A percentile compares a stretch with the other conserved stretches of the same genome.
Evolutionary conservation across 2,329 filamentous ascomycete species (phyloP).

Genomic region (Thermothelomyces thermophilus): DNA sequence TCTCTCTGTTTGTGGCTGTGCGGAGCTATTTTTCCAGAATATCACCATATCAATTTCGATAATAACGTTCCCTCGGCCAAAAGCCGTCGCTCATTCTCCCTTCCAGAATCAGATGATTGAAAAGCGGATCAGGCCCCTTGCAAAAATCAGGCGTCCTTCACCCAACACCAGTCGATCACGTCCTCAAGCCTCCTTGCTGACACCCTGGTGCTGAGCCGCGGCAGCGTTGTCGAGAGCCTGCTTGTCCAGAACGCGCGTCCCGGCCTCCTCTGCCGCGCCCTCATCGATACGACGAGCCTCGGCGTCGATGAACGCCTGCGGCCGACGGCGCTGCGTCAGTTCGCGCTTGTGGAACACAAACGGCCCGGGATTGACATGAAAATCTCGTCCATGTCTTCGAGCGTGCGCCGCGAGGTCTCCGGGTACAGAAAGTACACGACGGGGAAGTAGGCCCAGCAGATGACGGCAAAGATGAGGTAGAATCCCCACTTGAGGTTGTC

Average conservation of each 20-base stretch:
- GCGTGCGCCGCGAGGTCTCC: constrained; percentile 7
- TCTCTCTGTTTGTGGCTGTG: no score
- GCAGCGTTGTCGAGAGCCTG: background rate
- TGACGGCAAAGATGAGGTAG: constrained; percentile 8
- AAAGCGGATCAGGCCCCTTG: no score
- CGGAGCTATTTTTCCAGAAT: no score
- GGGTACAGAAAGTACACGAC: constrained; percentile 11
- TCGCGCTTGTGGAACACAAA: constrained; percentile 7
- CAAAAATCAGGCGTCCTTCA: no score
- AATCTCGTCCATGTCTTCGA: constrained; percentile 11
- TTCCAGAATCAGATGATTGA: no score
- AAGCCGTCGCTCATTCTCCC: no score
- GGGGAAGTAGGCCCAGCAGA: constrained; percentile 13
- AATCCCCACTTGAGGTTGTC: constrained; percentile 9
- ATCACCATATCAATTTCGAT: no score
- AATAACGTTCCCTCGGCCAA: no score
- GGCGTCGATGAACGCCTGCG: constrained; percentile 3
- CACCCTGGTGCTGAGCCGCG: background rate
- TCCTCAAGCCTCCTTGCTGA: background rate
- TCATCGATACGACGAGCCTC: constrained; percentile 4
- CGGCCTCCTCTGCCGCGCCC: background rate
- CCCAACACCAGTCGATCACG: background rate
- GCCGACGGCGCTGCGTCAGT: constrained; percentile 5
- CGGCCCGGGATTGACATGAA: constrained; percentile 3
- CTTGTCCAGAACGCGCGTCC: background rate